A percentile compares a stretch with the other conserved stretches of the same genome.
These are phyloP conservation scores for Helminthosporium solani DNA, from an alignment of 2,329 filamentous ascomycete genomes.

Conservation along the genomic window DNA sequence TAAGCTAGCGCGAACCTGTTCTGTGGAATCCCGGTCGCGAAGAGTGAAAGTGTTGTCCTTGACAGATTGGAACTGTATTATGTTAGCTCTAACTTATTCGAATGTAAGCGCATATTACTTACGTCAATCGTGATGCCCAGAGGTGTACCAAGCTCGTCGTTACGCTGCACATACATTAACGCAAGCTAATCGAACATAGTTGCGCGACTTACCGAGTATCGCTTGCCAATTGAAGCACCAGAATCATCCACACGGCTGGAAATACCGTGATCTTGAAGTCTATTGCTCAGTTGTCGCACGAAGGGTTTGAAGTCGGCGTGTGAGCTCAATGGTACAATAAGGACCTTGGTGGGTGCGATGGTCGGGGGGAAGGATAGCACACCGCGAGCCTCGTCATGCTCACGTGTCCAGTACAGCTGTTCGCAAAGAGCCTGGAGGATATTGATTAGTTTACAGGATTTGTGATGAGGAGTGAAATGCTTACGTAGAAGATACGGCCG, in stretches of 20 bases:
- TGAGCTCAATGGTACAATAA: constrained; percentile 84
- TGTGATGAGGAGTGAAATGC: neutral
- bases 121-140: constrained; percentile 86
- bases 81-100: constrained; percentile 5
- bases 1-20: constrained; percentile 82
- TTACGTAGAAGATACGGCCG: constrained; percentile 81
- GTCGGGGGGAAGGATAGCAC: constrained; percentile 73
- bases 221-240: constrained; percentile 88
- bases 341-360: constrained; percentile 91
- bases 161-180: constrained; percentile 55
- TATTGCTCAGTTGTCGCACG: constrained; percentile 69
- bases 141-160: constrained; percentile 93
- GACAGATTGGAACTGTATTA: constrained; percentile 73
- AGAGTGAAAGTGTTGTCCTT: constrained; percentile 85
- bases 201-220: constrained; percentile 56
- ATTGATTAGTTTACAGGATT: constrained; percentile 12
- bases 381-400: constrained; percentile 78
- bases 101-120: constrained; percentile 5
- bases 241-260: constrained; percentile 88
- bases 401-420: constrained; percentile 92
- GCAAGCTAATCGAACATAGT: neutral
- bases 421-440: constrained; percentile 89
- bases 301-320: constrained; percentile 80
- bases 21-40: constrained; percentile 81
- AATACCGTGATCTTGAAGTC: constrained; percentile 73